Percentiles rank a stretch among this genome's conserved stretches.
phyloP scores from a whole-genome alignment of 441 rosid genomes.

The Sinapis alba region DNA sequence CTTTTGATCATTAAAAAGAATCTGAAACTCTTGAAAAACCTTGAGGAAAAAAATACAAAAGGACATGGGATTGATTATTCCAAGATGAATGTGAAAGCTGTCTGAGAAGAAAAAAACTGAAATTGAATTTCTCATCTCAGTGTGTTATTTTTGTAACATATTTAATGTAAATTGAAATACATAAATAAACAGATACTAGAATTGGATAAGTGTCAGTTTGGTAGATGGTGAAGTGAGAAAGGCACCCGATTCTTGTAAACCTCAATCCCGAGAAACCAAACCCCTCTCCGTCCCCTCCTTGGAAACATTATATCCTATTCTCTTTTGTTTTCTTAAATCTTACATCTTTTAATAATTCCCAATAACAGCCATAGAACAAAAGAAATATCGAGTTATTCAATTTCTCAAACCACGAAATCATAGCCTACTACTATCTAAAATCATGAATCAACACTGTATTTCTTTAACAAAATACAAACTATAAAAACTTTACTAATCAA shows the following conservation, averaged over 20 bases:
- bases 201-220: constrained; percentile 32
- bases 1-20: neutral
- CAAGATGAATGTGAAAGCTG: constrained; percentile 29
- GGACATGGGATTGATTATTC: constrained; percentile 32
- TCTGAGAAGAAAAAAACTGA: neutral
- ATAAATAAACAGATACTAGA: constrained; percentile 29
- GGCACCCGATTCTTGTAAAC: constrained; percentile 27
- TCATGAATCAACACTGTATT: neutral
- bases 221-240: constrained; percentile 35
- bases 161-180: constrained; percentile 24
- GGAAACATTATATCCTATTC: constrained; percentile 23
- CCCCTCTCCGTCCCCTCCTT: constrained; percentile 31
- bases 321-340: neutral
- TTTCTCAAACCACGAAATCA: neutral
- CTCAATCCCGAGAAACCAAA: constrained; percentile 38
- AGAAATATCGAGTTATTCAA: neutral
- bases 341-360: neutral
- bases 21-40: neutral
- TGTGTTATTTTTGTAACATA: constrained; percentile 22
- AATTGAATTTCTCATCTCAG: neutral
- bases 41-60: neutral
- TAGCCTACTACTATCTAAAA: neutral
- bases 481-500: neutral
- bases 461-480: neutral
- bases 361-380: neutral